Percentiles rank a stretch among this genome's conserved stretches.
These are phyloP conservation scores for Arthrobotrys megalospora DNA, from an alignment of 2,329 filamentous ascomycete species.

Conservation along the genomic window DNA sequence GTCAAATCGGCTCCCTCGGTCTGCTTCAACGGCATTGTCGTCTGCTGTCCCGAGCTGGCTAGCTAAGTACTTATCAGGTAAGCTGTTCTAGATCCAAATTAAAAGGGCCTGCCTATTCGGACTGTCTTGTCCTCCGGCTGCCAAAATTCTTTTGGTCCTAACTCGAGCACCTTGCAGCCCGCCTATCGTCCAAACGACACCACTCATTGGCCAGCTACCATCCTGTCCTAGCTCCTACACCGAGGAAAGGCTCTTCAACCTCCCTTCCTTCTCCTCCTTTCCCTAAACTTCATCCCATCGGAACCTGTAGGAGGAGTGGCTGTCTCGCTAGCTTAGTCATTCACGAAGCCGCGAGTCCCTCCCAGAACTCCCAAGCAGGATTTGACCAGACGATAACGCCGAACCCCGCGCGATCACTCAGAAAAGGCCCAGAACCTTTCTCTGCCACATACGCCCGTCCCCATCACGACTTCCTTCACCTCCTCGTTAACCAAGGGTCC, in stretches of 20 bases:
- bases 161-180: constrained; percentile 56
- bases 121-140: constrained; percentile 34
- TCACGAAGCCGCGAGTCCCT: constrained; percentile 55
- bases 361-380: constrained; percentile 44
- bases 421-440: constrained; percentile 13
- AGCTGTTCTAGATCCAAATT: background rate
- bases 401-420: constrained; percentile 57
- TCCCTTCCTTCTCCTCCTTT: constrained; percentile 42
- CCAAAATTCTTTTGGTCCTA: constrained; percentile 46
- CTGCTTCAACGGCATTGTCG: background rate
- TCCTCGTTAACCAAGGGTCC: constrained; percentile 11
- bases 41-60: background rate
- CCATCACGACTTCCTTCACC: constrained; percentile 37
- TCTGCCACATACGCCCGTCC: constrained; percentile 26
- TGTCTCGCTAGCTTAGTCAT: constrained; percentile 56
- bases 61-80: background rate
- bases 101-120: constrained; percentile 15
- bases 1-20: constrained; percentile 13
- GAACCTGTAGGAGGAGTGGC: constrained; percentile 37
- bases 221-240: constrained; percentile 29
- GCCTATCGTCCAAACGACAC: constrained; percentile 42
- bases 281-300: constrained; percentile 41
- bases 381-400: constrained; percentile 59
- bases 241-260: constrained; percentile 57
- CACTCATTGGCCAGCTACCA: constrained; percentile 41